phyloP scores from a whole-genome alignment of 768 basidiomycete species.

The Russula ochroleuca region DNA sequence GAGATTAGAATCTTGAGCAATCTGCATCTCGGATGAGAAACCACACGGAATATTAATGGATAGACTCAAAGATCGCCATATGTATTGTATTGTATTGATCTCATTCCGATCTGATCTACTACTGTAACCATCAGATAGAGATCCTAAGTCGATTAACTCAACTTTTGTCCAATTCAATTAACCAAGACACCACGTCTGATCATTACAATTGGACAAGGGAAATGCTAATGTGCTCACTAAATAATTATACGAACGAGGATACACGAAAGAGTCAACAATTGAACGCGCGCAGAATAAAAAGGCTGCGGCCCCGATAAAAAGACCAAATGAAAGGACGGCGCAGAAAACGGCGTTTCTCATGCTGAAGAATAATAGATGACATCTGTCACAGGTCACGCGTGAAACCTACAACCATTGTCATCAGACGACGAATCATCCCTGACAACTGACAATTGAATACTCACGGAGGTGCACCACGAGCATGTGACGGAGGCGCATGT shows the following conservation, averaged over 20 bases:
- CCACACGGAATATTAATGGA: not conserved
- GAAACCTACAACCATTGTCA: slow-evolving; percentile 6
- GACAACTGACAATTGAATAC: not conserved
- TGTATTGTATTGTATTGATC: not conserved
- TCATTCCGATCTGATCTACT: slow-evolving; percentile 21
- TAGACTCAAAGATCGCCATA: slow-evolving; percentile 8
- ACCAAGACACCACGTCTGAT: not conserved
- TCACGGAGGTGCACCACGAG: slow-evolving; percentile 23
- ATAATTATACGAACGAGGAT: slow-evolving; percentile 8
- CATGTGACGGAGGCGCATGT: slow-evolving; percentile 19
- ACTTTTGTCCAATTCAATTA: slow-evolving; percentile 4
- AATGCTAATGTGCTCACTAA: slow-evolving; percentile 13
- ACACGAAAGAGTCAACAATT: not conserved
- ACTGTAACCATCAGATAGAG: not conserved
- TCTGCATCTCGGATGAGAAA: not conserved
- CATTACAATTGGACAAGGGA: slow-evolving; percentile 8
- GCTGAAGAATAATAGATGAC: not conserved
- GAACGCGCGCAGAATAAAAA: not conserved
- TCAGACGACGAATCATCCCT: not conserved
- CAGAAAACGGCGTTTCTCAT: not conserved
- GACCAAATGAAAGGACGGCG: not conserved
- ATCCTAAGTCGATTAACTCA: slow-evolving; percentile 14
- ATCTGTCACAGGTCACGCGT: slow-evolving; percentile 8
- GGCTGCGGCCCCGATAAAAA: not conserved
- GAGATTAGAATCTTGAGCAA: not conserved